Base-by-base conservation (phyloP, 2,329 filamentous ascomycete species). In the Monosporascus sp. region DNA sequence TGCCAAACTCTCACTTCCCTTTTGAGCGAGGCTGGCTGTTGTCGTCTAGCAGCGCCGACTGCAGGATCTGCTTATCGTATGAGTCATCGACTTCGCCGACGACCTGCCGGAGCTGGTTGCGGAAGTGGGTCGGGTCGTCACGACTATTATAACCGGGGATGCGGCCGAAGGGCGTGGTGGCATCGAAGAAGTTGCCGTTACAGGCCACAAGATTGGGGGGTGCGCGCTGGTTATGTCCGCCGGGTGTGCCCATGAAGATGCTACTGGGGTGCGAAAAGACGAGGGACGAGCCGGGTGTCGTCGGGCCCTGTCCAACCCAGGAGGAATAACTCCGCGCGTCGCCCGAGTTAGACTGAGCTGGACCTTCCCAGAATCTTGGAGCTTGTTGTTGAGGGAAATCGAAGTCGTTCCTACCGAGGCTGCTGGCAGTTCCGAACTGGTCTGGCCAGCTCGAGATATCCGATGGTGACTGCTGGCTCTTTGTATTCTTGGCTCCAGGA, bases 201-300 rank as follows among this genome's bases (percentile, higher is more conserved):
- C 59, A 64, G 24, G 60, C 55, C 17, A 59, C 54, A n/a, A 56
- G 51, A 43, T 61, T 57, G 15, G 53, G 39, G 45, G 59, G 60
- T 7, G 52, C 58, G 6, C 22, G 37, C n/a, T 49, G 51, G 11
- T 45, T 25, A 15, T 35, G 45, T n/a, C 43, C 46, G 43, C 49
- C 55, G 18, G 76, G 77, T 5, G 76, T 78, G 37, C 78, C 74
- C 41, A 71, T 73, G 52, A 77, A 79, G 22, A 82, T 58, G 56
- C 76, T 80, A 62, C 78, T 81, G 1, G 70, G 66, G 52, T 79
- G 70, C 15, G 78, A 76, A 56, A 81, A 81, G 6, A 57, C 61
- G 15, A 63, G 55, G 5, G 64, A 62, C 1, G 72, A 71, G 52
- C 55, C 57, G 56, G 45, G 53, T 43, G 52, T 56, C 41, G 54